Evolutionary conservation across 192 early-diverging fungal species (phyloP).

Genomic region (Backusella parvicylindrica): DNA sequence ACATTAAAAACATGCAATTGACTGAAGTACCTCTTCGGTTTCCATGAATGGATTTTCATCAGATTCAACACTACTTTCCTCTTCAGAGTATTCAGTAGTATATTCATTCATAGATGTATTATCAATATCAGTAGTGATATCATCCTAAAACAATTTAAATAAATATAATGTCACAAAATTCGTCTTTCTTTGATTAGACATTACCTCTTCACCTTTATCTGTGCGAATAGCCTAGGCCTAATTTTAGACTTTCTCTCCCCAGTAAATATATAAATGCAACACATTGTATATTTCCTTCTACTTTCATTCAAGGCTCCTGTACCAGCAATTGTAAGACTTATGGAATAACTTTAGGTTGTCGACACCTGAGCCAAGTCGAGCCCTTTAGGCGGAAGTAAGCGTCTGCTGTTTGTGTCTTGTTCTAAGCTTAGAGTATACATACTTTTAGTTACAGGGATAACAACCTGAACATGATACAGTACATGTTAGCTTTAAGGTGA

Average conservation of each 20-base stretch:
- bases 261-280: no score
- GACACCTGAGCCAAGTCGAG: background rate
- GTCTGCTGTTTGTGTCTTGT: background rate
- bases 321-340: background rate
- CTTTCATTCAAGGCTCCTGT: no score
- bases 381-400: background rate
- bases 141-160: background rate
- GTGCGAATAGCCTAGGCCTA: no score
- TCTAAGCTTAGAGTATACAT: constrained; percentile 7
- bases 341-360: background rate
- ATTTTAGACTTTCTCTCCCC: no score
- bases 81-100: background rate
- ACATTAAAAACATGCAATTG: background rate
- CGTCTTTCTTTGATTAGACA: background rate
- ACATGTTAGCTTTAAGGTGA: no score
- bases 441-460: constrained; percentile 1
- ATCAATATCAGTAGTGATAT: background rate
- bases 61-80: background rate
- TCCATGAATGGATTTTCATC: background rate
- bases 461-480: constrained; percentile 2
- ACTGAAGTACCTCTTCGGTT: background rate
- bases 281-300: no score
- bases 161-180: background rate
- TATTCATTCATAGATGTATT: background rate
- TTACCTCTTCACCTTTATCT: background rate